A percentile compares a stretch with the other conserved stretches of the same genome.
phyloP scores from a whole-genome alignment of 2,329 filamentous ascomycete genomes.

The Paecilomyces sp. region DNA sequence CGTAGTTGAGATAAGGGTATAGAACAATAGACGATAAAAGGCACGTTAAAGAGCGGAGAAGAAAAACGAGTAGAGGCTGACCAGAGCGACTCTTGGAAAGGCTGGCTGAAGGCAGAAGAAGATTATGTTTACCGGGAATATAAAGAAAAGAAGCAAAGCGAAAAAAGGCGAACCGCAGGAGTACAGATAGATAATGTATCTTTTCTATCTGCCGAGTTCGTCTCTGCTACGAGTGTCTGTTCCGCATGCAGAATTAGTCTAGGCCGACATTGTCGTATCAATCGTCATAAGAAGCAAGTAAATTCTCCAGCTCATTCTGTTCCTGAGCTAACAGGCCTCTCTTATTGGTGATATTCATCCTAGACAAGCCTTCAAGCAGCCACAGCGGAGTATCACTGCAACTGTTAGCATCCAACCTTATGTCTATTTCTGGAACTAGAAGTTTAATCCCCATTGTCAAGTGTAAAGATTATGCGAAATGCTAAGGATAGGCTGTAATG shows the following conservation, averaged over 20 bases:
- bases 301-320: background rate
- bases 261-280: background rate
- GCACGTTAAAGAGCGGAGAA: background rate
- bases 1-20: background rate
- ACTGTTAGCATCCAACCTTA: background rate
- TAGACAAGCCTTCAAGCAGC: background rate
- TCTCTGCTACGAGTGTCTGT: background rate
- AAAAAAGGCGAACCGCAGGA: background rate
- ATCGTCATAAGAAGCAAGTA: background rate
- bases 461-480: background rate
- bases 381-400: background rate
- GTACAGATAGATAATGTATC: background rate
- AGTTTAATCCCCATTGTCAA: background rate
- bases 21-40: background rate
- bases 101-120: background rate
- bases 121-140: too few relatives aligned
- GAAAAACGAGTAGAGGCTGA: background rate
- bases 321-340: background rate
- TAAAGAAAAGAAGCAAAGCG: background rate
- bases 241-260: background rate
- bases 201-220: background rate
- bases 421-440: background rate
- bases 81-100: background rate
- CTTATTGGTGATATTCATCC: background rate
- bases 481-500: background rate